These are phyloP conservation scores for Penicillium lagena DNA, from an alignment of 495 filamentous ascomycete genomes.

Conservation along the genomic window DNA sequence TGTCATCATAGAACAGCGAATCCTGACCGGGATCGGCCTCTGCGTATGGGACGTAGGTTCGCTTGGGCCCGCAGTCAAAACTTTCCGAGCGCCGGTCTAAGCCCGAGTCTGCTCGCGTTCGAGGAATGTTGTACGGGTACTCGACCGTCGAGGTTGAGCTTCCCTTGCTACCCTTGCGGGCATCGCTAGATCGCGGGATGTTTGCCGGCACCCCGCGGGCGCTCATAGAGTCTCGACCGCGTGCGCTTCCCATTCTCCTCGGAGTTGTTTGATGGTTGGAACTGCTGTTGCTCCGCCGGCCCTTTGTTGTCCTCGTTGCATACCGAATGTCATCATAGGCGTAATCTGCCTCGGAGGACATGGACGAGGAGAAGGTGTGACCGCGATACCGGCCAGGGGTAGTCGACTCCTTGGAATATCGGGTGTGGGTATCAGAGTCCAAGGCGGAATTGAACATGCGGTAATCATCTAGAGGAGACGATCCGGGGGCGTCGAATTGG, in stretches of 20 bases:
- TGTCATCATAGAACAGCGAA: constrained; percentile 41
- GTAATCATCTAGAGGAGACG: constrained; percentile 34
- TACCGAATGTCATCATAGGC: constrained; percentile 63
- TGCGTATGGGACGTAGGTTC: constrained; percentile 23
- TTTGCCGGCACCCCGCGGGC: constrained; percentile 19
- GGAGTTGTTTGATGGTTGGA: constrained; percentile 62
- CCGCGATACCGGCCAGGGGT: constrained; percentile 45
- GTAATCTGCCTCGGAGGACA: constrained; percentile 71
- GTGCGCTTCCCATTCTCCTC: constrained; percentile 57
- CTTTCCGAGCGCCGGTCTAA: constrained; percentile 63
- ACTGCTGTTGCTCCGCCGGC: constrained; percentile 75
- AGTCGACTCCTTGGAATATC: constrained; percentile 18
- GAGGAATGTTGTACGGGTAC: constrained; percentile 40
- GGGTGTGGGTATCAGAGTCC: constrained; percentile 20
- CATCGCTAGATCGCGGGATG: constrained; percentile 17
- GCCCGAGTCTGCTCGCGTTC: constrained; percentile 48
- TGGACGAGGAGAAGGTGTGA: constrained; percentile 58
- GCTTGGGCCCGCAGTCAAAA: constrained; percentile 59
- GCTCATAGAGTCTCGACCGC: constrained; percentile 36
- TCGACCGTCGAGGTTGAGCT: constrained; percentile 68
- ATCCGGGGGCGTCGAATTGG: constrained; percentile 55
- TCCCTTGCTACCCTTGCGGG: constrained; percentile 63
- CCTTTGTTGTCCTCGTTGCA: constrained; percentile 43
- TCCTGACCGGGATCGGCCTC: constrained; percentile 17
- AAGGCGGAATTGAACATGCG: constrained; percentile 36